Conservation (phyloP, 2,329 filamentous ascomycete species). For the Ceratocystis papillata region DNA sequence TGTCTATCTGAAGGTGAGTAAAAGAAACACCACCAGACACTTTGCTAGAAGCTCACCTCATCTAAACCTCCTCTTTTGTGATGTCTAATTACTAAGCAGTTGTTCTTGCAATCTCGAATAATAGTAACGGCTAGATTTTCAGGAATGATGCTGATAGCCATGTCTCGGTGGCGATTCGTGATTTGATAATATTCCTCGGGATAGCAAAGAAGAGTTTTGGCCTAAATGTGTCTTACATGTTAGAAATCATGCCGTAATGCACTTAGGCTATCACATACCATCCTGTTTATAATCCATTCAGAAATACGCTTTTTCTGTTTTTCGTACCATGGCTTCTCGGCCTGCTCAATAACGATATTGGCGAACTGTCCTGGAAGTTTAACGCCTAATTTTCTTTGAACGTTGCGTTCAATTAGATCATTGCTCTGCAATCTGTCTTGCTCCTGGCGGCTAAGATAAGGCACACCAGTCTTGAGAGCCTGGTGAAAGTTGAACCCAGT, state of each 20-base stretch:
- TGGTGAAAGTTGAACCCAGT: slow-evolving; percentile 28
- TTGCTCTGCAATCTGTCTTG: background rate
- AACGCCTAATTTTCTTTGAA: background rate
- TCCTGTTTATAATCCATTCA: background rate
- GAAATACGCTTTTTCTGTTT: background rate
- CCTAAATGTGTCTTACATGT: background rate
- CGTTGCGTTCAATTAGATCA: background rate
- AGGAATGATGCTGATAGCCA: background rate
- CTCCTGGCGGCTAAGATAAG: slow-evolving; percentile 28
- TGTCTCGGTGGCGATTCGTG: background rate
- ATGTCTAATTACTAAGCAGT: background rate
- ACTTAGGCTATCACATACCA: background rate
- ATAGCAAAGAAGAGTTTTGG: background rate
- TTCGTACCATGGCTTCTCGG: background rate
- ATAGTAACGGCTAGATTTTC: background rate
- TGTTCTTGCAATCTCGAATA: background rate
- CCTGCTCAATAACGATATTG: background rate
- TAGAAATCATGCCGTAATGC: background rate
- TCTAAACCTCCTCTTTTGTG: background rate
- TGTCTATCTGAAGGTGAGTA: background rate
- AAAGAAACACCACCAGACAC: background rate
- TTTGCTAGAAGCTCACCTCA: background rate
- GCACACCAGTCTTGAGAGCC: slow-evolving; percentile 28
- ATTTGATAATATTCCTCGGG: background rate
- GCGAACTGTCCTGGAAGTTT: background rate